Percentiles rank a stretch among this genome's conserved stretches.
Conservation (phyloP, 768 basidiomycete species). For the Boletellus ananiceps region DNA sequence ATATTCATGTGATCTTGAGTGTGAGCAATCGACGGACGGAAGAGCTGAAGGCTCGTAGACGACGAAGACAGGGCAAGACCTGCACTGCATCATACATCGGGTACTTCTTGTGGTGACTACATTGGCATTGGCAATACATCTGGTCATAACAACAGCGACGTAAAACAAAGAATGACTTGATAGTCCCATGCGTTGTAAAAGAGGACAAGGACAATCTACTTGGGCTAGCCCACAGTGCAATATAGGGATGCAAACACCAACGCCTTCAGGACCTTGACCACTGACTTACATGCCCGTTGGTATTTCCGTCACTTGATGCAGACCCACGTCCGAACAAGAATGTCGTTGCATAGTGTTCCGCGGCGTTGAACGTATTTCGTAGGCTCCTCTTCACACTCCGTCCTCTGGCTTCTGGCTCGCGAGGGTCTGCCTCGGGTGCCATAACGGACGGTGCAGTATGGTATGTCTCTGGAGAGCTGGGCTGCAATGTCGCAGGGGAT, state of each 20-base stretch:
- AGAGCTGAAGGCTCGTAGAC: not conserved
- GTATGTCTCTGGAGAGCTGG: constrained; percentile 38
- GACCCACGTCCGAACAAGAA: constrained; percentile 59
- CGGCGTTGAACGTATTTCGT: constrained; percentile 62
- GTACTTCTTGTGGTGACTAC: constrained; percentile 11
- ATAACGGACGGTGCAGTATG: constrained; percentile 36
- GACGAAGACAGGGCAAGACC: too few relatives aligned
- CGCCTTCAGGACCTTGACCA: constrained; percentile 23
- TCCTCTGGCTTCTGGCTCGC: constrained; percentile 43
- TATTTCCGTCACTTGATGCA: constrained; percentile 24
- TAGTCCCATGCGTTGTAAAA: constrained; percentile 12
- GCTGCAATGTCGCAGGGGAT: constrained; percentile 32
- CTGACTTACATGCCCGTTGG: constrained; percentile 21
- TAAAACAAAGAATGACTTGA: constrained; percentile 10
- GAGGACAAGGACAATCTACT: constrained; percentile 5
- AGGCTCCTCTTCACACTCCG: constrained; percentile 62
- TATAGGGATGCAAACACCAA: constrained; percentile 9
- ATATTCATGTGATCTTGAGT: constrained; percentile 23
- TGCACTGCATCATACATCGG: too few relatives aligned
- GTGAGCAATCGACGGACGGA: not conserved
- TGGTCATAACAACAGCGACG: constrained; percentile 22
- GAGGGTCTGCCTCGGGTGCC: constrained; percentile 25
- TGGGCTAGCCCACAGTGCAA: constrained; percentile 2
- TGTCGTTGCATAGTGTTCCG: constrained; percentile 64
- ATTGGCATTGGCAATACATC: constrained; percentile 19